Evolutionary conservation across 169 alveolate genomes (phyloP), one percentile per base, ranked within the genome.

Genomic region (Cryptosporidium xiaoi): DNA sequence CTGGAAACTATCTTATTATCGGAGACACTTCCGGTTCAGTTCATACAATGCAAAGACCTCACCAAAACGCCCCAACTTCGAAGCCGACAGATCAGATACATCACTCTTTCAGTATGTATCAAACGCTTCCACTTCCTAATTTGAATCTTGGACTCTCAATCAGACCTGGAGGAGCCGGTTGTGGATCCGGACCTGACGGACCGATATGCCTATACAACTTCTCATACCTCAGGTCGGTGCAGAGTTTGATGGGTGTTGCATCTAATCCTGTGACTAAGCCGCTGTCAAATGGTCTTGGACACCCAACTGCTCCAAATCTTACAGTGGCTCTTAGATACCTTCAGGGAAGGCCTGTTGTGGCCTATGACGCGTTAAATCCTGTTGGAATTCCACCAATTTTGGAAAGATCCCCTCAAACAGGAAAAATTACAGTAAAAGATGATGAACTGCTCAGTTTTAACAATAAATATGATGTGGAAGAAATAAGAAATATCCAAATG

Each of bases 231-330:
- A 77, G 56, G n/a, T 77, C 87, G n/a, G 64, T 77, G 13, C 87
- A 77, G 31, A 60, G 65, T 3, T 12, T 77, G 31, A 60, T 77
- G 87, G 87, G 87, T 16, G 55, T 77, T 3, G 87, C 87, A 33
- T 77, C 87, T 16, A 77, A 77, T 62, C 87, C 87, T 3, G 87
- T 77, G 31, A 62, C 87, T 16, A 77, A 77, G 71, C 64, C 87
- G 0, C 27, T 24, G n/a, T 24, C 87, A 31, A 68, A 77, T n/a
- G 64, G 64, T 31, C n/a, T 77, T 10, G 77, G 77, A 2, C 46
- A 62, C 20, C 71, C 71, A 27, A 77, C 71, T 8, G 31, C 44
- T 7, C 87, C 87, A 8, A 77, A 77, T 36, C 64, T 77, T 2
- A 77, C 87, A 0, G 87, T 77, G n/a, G 87, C 87, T 8, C 87